Percentiles rank a stretch among this genome's conserved stretches.
Conservation (phyloP, 805 yeast genomes). For the Starmerella etchellsii region DNA sequence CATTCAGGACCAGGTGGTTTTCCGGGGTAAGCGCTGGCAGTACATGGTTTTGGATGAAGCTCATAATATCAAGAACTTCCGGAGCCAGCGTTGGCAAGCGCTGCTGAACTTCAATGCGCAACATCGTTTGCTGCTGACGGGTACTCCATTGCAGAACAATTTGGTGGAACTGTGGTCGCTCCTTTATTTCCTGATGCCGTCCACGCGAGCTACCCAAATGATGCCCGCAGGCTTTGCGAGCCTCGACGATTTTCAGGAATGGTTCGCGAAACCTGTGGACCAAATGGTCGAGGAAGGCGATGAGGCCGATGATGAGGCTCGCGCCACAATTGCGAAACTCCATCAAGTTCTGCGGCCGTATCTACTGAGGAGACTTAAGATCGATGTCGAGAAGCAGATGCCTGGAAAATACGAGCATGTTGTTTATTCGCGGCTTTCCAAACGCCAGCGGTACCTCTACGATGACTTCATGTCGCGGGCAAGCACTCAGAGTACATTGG, state of each 20-base stretch:
- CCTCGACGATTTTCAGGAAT: slow-evolving; percentile 86
- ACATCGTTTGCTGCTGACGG: slow-evolving; percentile 75
- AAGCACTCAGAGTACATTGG: slow-evolving; percentile 83
- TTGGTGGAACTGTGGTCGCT: slow-evolving; percentile 93
- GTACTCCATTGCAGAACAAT: slow-evolving; percentile 94
- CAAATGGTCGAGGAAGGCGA: slow-evolving; percentile 72
- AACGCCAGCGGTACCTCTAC: slow-evolving; percentile 79
- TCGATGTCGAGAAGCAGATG: slow-evolving; percentile 97
- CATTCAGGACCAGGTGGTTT: slow-evolving; percentile 92
- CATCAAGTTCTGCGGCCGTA: slow-evolving; percentile 94
- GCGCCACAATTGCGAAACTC: slow-evolving; percentile 68
- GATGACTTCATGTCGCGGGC: slow-evolving; percentile 98
- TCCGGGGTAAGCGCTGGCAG: slow-evolving; percentile 84
- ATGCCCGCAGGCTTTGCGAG: slow-evolving; percentile 96
- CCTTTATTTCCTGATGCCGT: slow-evolving; percentile 90
- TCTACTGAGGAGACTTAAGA: slow-evolving; percentile 76
- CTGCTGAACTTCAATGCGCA: slow-evolving; percentile 85
- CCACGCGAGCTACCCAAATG: slow-evolving; percentile 41
- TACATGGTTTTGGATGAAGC: slow-evolving; percentile 98
- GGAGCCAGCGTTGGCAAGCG: slow-evolving; percentile 96
- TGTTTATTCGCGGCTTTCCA: slow-evolving; percentile 79
- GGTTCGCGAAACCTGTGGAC: slow-evolving; percentile 98
- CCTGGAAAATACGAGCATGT: slow-evolving; percentile 96
- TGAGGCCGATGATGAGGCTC: slow-evolving; percentile 55
- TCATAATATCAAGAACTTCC: slow-evolving; percentile 89